A percentile compares a stretch with the other conserved stretches of the same genome.
These are phyloP conservation scores for Penicillium malachiteum DNA, from an alignment of 495 filamentous ascomycete species.

Conservation along the genomic window DNA sequence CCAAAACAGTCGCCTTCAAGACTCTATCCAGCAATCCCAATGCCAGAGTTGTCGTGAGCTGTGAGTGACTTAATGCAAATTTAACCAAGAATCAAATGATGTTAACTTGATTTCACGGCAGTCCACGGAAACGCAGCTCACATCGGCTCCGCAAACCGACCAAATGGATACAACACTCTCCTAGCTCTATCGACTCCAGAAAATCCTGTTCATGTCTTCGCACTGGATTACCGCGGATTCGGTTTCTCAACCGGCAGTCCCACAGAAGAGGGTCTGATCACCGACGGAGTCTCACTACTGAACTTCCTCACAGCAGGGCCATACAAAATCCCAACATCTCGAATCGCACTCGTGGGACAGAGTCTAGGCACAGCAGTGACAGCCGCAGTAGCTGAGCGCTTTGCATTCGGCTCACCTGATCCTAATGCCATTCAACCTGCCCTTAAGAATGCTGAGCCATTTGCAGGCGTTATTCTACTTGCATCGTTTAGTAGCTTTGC, in stretches of 20 bases:
- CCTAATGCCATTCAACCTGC: conserved; percentile 35
- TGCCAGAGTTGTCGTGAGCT: conserved; percentile 56
- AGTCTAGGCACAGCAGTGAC: conserved; percentile 86
- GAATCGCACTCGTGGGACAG: conserved; percentile 83
- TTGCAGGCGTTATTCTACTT: conserved; percentile 75
- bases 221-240: conserved; percentile 89
- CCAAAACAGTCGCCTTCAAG: conserved; percentile 47
- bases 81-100: not conserved
- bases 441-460: conserved; percentile 41
- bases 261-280: conserved; percentile 77
- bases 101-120: conserved; percentile 9
- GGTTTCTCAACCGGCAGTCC: conserved; percentile 78
- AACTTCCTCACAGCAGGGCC: conserved; percentile 53
- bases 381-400: conserved; percentile 67
- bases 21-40: conserved; percentile 56
- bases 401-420: conserved; percentile 48
- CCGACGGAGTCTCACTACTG: conserved; percentile 70
- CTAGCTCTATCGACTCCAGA: conserved; percentile 45
- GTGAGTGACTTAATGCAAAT: conserved; percentile 32
- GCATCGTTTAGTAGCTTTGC: conserved; percentile 76
- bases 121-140: conserved; percentile 52
- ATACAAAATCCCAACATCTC: conserved; percentile 57
- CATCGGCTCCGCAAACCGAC: conserved; percentile 44
- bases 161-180: conserved; percentile 40
- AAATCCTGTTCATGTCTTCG: conserved; percentile 61